These are phyloP conservation scores for Leccinum brunneo-olivaceum DNA, from an alignment of 1,284 basidiomycete species.

Conservation along the genomic window DNA sequence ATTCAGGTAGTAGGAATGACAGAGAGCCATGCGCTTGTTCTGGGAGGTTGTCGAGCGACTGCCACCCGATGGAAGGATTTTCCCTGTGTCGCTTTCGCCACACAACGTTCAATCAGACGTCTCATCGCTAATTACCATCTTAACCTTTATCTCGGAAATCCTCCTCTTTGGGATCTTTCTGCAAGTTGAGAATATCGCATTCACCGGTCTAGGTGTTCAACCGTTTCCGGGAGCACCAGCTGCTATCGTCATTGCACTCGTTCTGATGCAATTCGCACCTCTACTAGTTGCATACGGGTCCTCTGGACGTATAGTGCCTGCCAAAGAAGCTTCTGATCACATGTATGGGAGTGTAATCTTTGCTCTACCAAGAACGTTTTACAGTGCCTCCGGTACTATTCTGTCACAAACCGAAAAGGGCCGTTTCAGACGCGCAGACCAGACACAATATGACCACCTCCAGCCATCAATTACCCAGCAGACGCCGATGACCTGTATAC, in stretches of 20 bases:
- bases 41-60: constrained; percentile 25
- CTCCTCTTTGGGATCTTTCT: neutral
- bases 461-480: neutral
- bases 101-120: constrained; percentile 14
- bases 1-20: constrained; percentile 25
- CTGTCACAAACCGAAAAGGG: constrained; percentile 10
- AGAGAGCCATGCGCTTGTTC: constrained; percentile 14
- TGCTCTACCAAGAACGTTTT: constrained; percentile 13
- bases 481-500: constrained; percentile 17
- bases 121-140: constrained; percentile 12
- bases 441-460: constrained; percentile 6
- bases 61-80: constrained; percentile 26
- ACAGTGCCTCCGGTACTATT: constrained; percentile 21
- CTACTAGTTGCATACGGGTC: constrained; percentile 14
- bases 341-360: constrained; percentile 16
- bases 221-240: neutral
- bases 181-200: neutral
- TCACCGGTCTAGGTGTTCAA: neutral
- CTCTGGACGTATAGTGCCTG: constrained; percentile 20
- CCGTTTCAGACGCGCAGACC: constrained; percentile 15
- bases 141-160: constrained; percentile 6
- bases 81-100: constrained; percentile 17
- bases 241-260: constrained; percentile 2
- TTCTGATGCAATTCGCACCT: constrained; percentile 20
- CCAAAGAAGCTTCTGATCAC: constrained; percentile 14